These are phyloP conservation scores for Closterium sp. DNA, from an alignment of 139 green algal genomes.

Conservation along the genomic window DNA sequence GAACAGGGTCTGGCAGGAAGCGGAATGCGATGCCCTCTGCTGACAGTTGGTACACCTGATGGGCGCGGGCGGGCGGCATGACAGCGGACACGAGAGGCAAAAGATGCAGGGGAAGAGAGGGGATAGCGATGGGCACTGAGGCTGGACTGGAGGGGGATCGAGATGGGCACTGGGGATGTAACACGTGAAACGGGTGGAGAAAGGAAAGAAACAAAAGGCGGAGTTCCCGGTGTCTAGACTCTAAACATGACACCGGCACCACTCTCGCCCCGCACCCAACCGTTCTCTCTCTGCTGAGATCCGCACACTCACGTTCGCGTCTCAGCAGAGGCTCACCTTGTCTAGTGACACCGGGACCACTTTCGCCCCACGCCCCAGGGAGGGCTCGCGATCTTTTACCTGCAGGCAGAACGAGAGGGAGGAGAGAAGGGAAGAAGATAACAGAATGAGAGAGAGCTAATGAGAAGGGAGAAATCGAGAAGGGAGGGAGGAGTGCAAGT, in stretches of 20 bases:
- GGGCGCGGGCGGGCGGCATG: too few species aligned
- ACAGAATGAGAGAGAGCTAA: too few species aligned
- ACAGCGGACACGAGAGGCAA: background rate
- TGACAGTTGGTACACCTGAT: slow-evolving; percentile 35
- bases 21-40: slow-evolving; percentile 44
- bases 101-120: background rate
- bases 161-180: too few species aligned
- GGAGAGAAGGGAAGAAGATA: background rate
- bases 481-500: background rate
- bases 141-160: too few species aligned
- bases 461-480: background rate
- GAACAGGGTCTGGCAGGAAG: slow-evolving; percentile 38
- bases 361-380: slow-evolving; percentile 19
- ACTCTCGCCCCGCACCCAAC: background rate
- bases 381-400: slow-evolving; percentile 42
- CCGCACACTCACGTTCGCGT: background rate
- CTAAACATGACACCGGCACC: background rate
- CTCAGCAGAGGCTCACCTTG: background rate
- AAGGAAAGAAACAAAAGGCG: too few species aligned
- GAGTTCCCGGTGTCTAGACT: too few species aligned
- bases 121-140: background rate
- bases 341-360: slow-evolving; percentile 37
- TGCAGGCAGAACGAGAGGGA: background rate
- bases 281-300: background rate
- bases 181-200: too few species aligned